Evolutionary conservation across 495 filamentous ascomycete species (phyloP), one percentile per base, ranked within the genome.

Genomic region (Astrothelium subdiscretum): DNA sequence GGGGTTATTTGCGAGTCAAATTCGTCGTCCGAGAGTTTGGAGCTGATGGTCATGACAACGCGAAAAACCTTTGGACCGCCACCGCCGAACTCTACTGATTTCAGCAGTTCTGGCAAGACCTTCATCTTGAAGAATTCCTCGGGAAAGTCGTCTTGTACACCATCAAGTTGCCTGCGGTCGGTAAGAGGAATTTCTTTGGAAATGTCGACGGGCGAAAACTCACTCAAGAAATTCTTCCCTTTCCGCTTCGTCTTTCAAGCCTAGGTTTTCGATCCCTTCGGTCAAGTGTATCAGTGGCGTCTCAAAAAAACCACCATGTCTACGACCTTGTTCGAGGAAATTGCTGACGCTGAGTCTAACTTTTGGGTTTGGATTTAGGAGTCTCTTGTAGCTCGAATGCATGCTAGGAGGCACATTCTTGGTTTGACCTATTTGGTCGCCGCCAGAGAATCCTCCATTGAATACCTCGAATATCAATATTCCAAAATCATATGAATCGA

Each of bases 91-190:
- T 98, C 94, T 10, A 98, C 90, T 0, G 91, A 94, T 68, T 97
- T 97, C 0, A 98, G 78, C n/a, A 98, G 77, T 71, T 97, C 94
- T 0, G 94, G 94, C 18, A 98, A 80, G 12, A 97, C 83, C 68
- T 97, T 98, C 83, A 94, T 89, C 71, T 92, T 95, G 78, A 97
- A 94, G 71, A 94, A 98, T 60, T 96, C 92, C 68, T 97, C 94
- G 0, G 94, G 94, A 65, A 97, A 96, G 71, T 97, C 91, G 64
- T 95, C 90, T 0, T 89, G 86, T 4, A 95, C 81, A 57, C 87
- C 79, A 67, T 96, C 90, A 3, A 98, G 81, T 72, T 95, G 87
- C 70, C 88, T 94, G 57, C 52, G 29, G 5, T 26, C 3, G 2
- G 22, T 73, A 71, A 72, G 76, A 52, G 22, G 22, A 26, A 58